Evolutionary conservation across 768 basidiomycete genomes (phyloP).

Genomic region (Suillus placidus): DNA sequence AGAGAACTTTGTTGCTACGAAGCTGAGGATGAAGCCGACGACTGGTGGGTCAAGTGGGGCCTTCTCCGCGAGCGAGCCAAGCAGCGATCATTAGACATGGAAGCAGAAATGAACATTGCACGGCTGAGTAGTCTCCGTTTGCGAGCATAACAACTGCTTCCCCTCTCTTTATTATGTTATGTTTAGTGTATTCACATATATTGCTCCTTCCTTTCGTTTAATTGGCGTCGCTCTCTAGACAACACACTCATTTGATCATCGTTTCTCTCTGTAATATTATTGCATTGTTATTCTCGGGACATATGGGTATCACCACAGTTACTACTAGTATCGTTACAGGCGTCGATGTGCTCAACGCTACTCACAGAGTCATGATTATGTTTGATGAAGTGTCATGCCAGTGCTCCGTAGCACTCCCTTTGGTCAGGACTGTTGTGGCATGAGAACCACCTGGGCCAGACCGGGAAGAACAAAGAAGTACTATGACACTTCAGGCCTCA

Average conservation of each 20-base stretch:
- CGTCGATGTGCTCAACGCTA: neutral
- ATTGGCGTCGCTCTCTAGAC: neutral
- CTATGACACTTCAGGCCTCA: neutral
- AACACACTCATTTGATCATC: slow-evolving; percentile 1
- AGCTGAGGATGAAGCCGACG: slow-evolving; percentile 57
- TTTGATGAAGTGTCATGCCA: neutral
- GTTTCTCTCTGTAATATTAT: neutral
- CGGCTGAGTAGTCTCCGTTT: neutral
- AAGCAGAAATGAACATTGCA: slow-evolving; percentile 17
- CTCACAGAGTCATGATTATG: neutral
- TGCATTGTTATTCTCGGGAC: neutral
- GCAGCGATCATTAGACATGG: slow-evolving; percentile 22
- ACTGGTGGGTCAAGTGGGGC: slow-evolving; percentile 69
- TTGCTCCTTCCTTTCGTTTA: slow-evolving; percentile 2
- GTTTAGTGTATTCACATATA: slow-evolving; percentile 2
- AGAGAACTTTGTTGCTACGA: slow-evolving; percentile 53
- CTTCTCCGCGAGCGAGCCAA: slow-evolving; percentile 43
- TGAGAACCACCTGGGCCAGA: neutral
- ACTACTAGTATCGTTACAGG: neutral
- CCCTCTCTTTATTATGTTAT: neutral
- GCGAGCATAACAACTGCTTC: neutral
- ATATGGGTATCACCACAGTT: neutral
- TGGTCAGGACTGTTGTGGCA: neutral
- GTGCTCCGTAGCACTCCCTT: neutral
- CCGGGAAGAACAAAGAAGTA: neutral